phyloP scores from a whole-genome alignment of 2,329 filamentous ascomycete species.

The Ophiostoma triangulosporum region DNA sequence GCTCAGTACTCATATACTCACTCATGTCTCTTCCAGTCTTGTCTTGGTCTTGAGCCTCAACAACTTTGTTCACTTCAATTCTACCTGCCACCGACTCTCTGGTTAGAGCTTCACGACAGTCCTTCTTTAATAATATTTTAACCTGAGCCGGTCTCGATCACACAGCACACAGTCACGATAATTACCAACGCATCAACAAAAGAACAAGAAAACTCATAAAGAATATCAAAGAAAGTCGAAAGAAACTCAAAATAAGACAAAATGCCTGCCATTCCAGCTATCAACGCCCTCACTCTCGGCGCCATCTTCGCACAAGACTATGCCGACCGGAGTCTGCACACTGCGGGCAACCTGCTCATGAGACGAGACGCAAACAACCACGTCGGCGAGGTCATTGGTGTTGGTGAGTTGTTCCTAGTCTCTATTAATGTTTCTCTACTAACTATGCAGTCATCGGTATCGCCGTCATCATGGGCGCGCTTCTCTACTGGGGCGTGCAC shows the following conservation, averaged over 20 bases:
- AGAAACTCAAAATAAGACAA: background rate
- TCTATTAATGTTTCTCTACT: background rate
- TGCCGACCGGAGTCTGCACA: conserved; percentile 2
- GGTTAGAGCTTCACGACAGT: background rate
- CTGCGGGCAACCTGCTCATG: conserved; percentile 1
- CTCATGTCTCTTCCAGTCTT: background rate
- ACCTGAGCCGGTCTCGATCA: background rate
- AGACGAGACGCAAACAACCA: conserved; percentile 8
- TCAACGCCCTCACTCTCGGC: background rate
- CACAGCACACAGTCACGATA: background rate
- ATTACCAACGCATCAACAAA: background rate
- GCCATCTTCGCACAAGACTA: background rate
- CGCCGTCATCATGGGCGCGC: background rate
- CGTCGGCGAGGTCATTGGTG: conserved; percentile 7
- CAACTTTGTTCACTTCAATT: background rate
- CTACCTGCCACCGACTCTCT: background rate
- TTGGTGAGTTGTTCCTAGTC: background rate
- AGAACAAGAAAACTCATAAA: background rate
- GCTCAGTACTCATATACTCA: background rate
- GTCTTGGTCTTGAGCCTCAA: background rate
- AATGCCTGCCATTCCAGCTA: background rate
- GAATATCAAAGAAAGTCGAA: background rate
- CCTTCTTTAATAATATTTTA: background rate
- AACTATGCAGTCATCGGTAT: background rate
- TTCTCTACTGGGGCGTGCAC: conserved; percentile 9